Base-by-base conservation (phyloP, 2,329 filamentous ascomycete species). In the Cercospora sp. region DNA sequence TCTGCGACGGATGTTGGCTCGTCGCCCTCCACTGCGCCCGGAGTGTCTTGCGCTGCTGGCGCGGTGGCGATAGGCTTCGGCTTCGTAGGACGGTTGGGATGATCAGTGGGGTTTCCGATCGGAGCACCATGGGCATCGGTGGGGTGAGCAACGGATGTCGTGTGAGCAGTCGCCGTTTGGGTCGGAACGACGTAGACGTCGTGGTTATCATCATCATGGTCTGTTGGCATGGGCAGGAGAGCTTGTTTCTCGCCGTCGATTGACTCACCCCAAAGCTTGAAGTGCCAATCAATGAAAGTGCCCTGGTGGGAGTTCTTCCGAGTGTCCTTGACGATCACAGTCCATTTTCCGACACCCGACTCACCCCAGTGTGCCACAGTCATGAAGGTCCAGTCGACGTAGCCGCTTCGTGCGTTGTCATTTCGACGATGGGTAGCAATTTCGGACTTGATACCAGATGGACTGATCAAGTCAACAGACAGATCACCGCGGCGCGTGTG, bases 311-410 rank as follows among this genome's bases (percentile, higher is more conserved):
- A 86, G 77, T 99, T 97, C 68, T 90, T 86, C 18, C 87, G 83
- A 21, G 90, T 91, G 78, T 99, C 95, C 75, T 93, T 95, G 75
- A 98, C 88, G 61, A 97, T 84, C 45, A 99, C 86, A 0, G 91
- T 97, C 95, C 95, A 99, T 24, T 88, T 94, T 63, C 95, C 95
- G 66, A 94, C 80, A 68, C 93, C 94, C 53, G 86, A 86, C 80
- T 99, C 95, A 60, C 95, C 95, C 93, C 94, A 99, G 79, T 99
- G 95, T 71, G 90, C 94, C 43, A 99, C 95, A 70, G 90, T 96
- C 95, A 99, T 99, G 76, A 99, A 99, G 0, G 94, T 98, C 95
- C 95, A 99, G 81, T 98, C 93, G 43, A 89, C 83, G 78, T 98
- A 99, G 8, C 95, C 95, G 24, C 81, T 80, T 0, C 81, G 78